Base-by-base conservation (phyloP, 495 filamentous ascomycete species). In the Tuber microsphaerosporum region DNA sequence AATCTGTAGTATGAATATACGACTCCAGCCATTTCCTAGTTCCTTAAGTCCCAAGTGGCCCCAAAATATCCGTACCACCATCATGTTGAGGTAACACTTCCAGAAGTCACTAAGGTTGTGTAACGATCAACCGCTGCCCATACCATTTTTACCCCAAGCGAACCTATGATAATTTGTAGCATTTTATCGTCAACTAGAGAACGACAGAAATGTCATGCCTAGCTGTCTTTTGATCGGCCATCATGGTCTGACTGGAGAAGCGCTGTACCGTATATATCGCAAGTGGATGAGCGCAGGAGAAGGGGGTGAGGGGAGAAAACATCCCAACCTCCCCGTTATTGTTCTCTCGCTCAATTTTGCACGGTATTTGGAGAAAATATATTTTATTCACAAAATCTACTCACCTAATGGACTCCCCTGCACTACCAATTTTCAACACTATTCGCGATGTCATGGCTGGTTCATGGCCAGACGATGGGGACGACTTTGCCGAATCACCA, bases 381-480 rank as follows among this genome's bases (percentile, higher is more conserved):
- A 26, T 16, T 31, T 31, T 16, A 31, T 31, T 61, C 51, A 10
- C 51, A 61, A 61, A 61, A 61, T 16, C n/a, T n/a, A n/a, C n/a
- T n/a, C n/a, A n/a, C n/a, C n/a, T 61, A 61, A 61, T 61, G 51
- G 51, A 31, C n/a, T 26, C 12, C 51, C 51, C 51, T 61, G n/a
- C 51, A 16, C 51, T 61, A 61, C 77, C 77, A 19, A 76, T 79
- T 71, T 79, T 78, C 45, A 76, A 79, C 14, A 73, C 76, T 14
- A 79, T 79, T 70, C 76, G 77, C 43, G 77, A 73, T n/a, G 71
- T 79, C 41, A 72, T 79, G 73, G 76, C 76, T 22, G 77, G 77
- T 22, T 56, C 76, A 7, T 79, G 77, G 77, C 76, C 76, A 22
- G 77, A 79, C 41, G 77, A 79, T 71, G 77, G 79, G 41, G 79